These are phyloP conservation scores for Paramecium caudatum DNA, from an alignment of 73 alveolate genomes.

Conservation along the genomic window DNA sequence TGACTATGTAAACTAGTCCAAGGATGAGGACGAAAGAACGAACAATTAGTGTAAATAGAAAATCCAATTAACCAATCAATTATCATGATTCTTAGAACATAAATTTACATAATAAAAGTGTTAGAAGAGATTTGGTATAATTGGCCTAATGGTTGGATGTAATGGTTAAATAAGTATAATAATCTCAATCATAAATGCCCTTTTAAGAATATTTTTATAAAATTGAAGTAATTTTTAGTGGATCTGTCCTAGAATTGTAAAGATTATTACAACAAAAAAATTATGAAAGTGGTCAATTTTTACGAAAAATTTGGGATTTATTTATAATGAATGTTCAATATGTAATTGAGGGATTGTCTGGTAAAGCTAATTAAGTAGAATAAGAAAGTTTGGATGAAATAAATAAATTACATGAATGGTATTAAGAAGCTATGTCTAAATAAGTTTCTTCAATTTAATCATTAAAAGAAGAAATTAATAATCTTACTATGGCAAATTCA, in stretches of 20 bases:
- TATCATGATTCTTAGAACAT: constrained; percentile 42
- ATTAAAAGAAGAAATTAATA: not conserved
- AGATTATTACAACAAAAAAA: not conserved
- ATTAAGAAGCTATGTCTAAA: constrained; percentile 23
- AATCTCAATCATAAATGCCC: not conserved
- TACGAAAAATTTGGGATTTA: constrained; percentile 22
- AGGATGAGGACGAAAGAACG: constrained; percentile 21
- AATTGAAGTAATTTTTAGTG: constrained; percentile 57
- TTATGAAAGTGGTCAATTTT: constrained; percentile 16
- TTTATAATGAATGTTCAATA: constrained; percentile 13
- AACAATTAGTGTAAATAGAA: constrained; percentile 20
- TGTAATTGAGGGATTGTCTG: constrained; percentile 17
- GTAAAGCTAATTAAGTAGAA: not conserved
- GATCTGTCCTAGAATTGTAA: constrained; percentile 16
- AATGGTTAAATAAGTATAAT: not conserved
- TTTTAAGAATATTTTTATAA: not conserved
- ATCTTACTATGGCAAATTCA: not conserved
- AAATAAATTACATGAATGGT: constrained; percentile 44
- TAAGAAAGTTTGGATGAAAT: constrained; percentile 23
- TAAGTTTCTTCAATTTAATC: not conserved
- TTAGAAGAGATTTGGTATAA: constrained; percentile 33
- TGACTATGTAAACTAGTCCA: not conserved
- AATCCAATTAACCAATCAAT: not conserved
- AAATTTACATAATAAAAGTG: constrained; percentile 19
- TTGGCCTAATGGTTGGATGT: constrained; percentile 40